Percentiles rank a stretch among this genome's conserved stretches.
phyloP scores from a whole-genome alignment of 805 yeast genomes.

The Pichia eremophila region DNA sequence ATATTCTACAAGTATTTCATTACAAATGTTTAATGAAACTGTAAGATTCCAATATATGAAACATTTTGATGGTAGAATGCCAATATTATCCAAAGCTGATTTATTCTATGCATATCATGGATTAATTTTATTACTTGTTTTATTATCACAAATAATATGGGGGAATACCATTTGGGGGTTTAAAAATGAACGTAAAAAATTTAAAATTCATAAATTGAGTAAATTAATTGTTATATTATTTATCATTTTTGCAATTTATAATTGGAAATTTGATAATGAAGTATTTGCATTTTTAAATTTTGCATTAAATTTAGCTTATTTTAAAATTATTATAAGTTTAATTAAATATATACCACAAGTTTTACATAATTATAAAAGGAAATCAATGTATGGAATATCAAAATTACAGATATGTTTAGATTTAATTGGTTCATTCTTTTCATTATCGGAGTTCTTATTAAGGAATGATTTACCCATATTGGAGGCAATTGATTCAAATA shows the following conservation, averaged over 20 bases:
- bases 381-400: conserved; percentile 39
- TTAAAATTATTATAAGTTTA: conserved; percentile 35
- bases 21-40: conserved; percentile 31
- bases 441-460: conserved; percentile 30
- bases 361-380: conserved; percentile 30
- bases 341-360: conserved; percentile 46
- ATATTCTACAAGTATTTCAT: conserved; percentile 31
- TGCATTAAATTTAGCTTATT: conserved; percentile 33
- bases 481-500: conserved; percentile 28
- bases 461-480: conserved; percentile 24
- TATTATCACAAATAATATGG: conserved; percentile 29
- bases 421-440: conserved; percentile 32
- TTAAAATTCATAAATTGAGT: conserved; percentile 18
- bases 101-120: conserved; percentile 42
- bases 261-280: conserved; percentile 5
- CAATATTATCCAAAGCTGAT: conserved; percentile 36
- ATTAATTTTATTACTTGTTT: conserved; percentile 29
- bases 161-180: conserved; percentile 29
- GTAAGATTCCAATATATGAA: conserved; percentile 24
- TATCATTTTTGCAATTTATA: conserved; percentile 10
- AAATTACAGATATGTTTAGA: conserved; percentile 32
- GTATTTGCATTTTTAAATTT: conserved; percentile 27
- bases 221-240: conserved; percentile 8
- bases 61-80: conserved; percentile 27
- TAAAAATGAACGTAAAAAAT: conserved; percentile 20